Evolutionary conservation across 1,139 yeast species (phyloP), one percentile per base, ranked within the genome.

Genomic region (Diutina pseudorugosa): DNA sequence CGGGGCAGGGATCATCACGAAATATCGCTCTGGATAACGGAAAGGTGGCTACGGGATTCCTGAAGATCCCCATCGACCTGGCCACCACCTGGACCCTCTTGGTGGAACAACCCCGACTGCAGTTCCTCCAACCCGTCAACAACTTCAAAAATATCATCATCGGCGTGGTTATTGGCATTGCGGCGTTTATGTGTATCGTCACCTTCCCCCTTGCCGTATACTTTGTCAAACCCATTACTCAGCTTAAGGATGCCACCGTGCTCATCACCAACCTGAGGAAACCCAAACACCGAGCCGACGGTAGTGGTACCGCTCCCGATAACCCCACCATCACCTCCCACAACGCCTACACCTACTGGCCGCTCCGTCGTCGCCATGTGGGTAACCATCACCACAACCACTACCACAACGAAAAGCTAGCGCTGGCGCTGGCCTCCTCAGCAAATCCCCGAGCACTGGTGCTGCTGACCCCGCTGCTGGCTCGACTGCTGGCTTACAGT

Each of bases 121-220:
- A 68, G 1, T 88, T 89, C 59, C 72, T 81, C 62, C 77, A 73
- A 1, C 94, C 96, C 0, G 77, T 85, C 4, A 66, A 73, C 27
- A 76, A 74, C 56, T 68, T 90, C 51, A 75, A 85, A 3, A 80
- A 80, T 57, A 85, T 88, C 52, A 83, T 88, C 54, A 77, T 85
- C 51, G 95, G 94, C 2, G 83, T 87, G 1, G 89, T 87, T 21
- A 70, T 88, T 45, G 96, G 90, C 1, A 80, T 88, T 36, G 91
- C 95, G 2, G 88, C 73, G 0, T 79, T 86, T 56, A 81, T 90
- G 71, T 77, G 88, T 57, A 58, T 88, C 1, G 67, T 86, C 19
- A 88, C 97, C 0, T 79, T 90, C 63, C 90, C 95, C 1, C 67
- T 89, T 54, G 91, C 96, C 0, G 88, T 89, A 53, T 83, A 82